phyloP scores from a whole-genome alignment of 306 rosid genomes.

The Datisca glomerata region DNA sequence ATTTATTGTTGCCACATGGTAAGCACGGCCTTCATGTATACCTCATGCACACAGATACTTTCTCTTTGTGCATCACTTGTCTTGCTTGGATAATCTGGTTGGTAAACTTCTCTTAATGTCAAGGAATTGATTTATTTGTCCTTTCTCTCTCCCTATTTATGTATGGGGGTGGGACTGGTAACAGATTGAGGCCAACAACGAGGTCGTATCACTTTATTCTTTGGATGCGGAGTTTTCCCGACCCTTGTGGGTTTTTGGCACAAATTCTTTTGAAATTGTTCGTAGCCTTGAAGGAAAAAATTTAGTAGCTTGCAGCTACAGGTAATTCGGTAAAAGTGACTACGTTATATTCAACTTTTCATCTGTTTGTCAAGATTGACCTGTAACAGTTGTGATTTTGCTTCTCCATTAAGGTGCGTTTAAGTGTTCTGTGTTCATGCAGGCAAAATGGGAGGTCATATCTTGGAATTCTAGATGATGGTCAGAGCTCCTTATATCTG shows the following conservation, averaged over 20 bases:
- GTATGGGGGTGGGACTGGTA: no score
- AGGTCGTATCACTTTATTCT: slow-evolving; percentile 54
- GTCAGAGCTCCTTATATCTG: slow-evolving; percentile 35
- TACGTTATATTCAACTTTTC: not conserved
- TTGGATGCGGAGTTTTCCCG: slow-evolving; percentile 78
- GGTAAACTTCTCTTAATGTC: no score
- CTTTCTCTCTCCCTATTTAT: no score
- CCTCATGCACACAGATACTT: no score
- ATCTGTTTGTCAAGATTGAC: no score
- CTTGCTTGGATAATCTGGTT: no score
- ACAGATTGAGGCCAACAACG: slow-evolving; percentile 69
- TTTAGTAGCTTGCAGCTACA: slow-evolving; percentile 72
- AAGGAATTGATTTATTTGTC: no score
- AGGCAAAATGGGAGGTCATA: slow-evolving; percentile 78
- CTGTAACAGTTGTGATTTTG: not conserved
- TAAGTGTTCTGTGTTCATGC: slow-evolving; percentile 18
- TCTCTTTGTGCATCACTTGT: no score
- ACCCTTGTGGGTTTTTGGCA: slow-evolving; percentile 76
- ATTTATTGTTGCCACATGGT: no score
- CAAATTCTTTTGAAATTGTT: slow-evolving; percentile 67
- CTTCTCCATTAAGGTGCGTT: not conserved
- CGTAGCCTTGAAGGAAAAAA: slow-evolving; percentile 23
- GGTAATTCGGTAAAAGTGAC: slow-evolving; percentile 33
- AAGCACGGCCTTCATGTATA: no score
- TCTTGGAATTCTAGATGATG: slow-evolving; percentile 69